These are phyloP conservation scores for Zygosaccharomyces sapae DNA, from an alignment of 1,139 yeast species.

Conservation along the genomic window DNA sequence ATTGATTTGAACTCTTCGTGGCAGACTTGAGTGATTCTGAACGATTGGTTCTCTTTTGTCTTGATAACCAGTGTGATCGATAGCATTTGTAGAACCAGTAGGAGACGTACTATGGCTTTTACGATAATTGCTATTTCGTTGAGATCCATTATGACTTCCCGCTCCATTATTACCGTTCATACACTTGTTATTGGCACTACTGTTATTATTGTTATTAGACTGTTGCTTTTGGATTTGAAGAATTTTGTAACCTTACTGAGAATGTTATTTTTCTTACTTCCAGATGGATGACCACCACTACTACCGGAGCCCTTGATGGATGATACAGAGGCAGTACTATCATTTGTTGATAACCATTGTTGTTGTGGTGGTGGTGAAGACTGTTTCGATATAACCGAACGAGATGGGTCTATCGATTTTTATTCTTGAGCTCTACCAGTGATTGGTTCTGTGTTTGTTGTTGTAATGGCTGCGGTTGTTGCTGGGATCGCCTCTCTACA, in stretches of 20 bases:
- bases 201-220: conserved; percentile 7
- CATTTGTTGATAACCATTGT: neutral
- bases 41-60: conserved; percentile 14
- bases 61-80: conserved; percentile 3
- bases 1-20: conserved; percentile 8
- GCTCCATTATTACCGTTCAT: neutral
- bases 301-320: neutral
- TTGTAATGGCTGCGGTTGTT: neutral
- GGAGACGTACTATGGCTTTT: conserved; percentile 10
- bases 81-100: conserved; percentile 4
- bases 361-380: neutral
- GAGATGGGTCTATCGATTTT: too few species aligned
- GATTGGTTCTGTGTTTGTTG: neutral
- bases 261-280: conserved; percentile 9
- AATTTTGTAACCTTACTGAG: conserved; percentile 22
- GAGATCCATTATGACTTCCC: neutral
- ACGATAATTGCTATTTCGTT: conserved; percentile 9
- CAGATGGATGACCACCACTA: conserved; percentile 7
- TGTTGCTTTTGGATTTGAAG: conserved; percentile 18
- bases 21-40: conserved; percentile 14
- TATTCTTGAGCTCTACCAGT: too few species aligned
- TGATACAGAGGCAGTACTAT: conserved; percentile 2
- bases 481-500: neutral
- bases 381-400: too few species aligned
- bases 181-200: conserved; percentile 3